Evolutionary conservation across 106 monocot species (phyloP).

Genomic region (Vanilla planifolia): DNA sequence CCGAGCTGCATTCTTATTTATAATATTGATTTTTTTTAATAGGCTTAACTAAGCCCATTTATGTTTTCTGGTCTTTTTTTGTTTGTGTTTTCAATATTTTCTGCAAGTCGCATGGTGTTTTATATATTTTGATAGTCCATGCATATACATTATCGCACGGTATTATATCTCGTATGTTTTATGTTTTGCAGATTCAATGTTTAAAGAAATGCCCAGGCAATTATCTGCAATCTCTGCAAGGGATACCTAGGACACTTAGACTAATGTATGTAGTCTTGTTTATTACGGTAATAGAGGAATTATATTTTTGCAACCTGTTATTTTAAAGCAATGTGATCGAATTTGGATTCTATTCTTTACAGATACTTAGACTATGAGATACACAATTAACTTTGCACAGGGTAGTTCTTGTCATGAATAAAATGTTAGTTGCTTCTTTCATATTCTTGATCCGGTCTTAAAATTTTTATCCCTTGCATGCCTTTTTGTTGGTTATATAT

Average conservation of each 20-base stretch:
- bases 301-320: background rate
- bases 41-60: too few relatives aligned
- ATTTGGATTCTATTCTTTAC: background rate
- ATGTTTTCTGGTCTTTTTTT: too few relatives aligned
- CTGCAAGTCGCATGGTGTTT: too few relatives aligned
- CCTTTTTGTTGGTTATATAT: background rate
- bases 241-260: conserved; percentile 93
- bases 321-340: background rate
- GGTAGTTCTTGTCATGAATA: background rate
- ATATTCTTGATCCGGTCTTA: background rate
- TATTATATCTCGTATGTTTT: conserved; percentile 2
- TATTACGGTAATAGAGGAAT: background rate
- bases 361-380: background rate
- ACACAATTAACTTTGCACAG: background rate
- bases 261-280: conserved; percentile 71
- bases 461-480: background rate
- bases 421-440: background rate
- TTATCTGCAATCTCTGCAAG: conserved; percentile 82
- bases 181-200: conserved; percentile 64
- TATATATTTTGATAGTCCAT: too few relatives aligned
- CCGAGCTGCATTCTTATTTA: too few relatives aligned
- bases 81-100: too few relatives aligned
- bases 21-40: background rate
- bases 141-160: too few relatives aligned
- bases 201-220: conserved; percentile 98